Base-by-base conservation (phyloP, 768 basidiomycete genomes). In the Leccinum imitatum region DNA sequence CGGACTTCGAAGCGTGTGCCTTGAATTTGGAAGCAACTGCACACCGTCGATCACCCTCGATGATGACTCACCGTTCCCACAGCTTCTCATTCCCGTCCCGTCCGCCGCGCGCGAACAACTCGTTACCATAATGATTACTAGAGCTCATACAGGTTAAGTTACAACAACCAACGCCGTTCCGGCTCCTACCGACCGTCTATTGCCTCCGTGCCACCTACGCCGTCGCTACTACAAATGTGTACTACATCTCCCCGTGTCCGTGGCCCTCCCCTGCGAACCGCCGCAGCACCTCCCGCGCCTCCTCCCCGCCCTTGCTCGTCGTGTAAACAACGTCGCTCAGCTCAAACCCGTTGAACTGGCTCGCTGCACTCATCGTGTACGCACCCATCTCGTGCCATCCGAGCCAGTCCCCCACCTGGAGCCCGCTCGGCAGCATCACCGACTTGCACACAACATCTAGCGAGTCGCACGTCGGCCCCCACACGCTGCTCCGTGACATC, bases 301-400 rank as follows among this genome's bases (percentile, higher is more conserved):
- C 86, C 46, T 72, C 74, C 9, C 78, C 84, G 0, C 74, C 72
- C 25, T 77, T 84, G 53, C 91, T 89, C 58, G 82, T 78, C 41
- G 91, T 93, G 71, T 95, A 96, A 30, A 87, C 75, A 60, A 95
- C 88, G 41, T 84, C 84, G 76, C 89, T 90, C 51, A 88, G 73
- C 69, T 91, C 84, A 69, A 95, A 95, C 56, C 93, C 93, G 70
- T 95, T 96, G 80, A 98, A 98, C 77, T 88, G 89, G 76, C 91
- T 94, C 56, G 97, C 94, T 0, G 97, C 97, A 70, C 95, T 97
- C 60, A 94, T 78, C n/a, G 97, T 98, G 78, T 99, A 99, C 33
- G 97, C 97, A 31, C 97, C 97, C 97, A 99, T 98, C 71, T 93
- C 88, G 58, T 89, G 87, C 78, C 95, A 99, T n/a, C 90, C 91